phyloP scores from a whole-genome alignment of 768 basidiomycete genomes.

The Xerocomus brunneocitrinus region DNA sequence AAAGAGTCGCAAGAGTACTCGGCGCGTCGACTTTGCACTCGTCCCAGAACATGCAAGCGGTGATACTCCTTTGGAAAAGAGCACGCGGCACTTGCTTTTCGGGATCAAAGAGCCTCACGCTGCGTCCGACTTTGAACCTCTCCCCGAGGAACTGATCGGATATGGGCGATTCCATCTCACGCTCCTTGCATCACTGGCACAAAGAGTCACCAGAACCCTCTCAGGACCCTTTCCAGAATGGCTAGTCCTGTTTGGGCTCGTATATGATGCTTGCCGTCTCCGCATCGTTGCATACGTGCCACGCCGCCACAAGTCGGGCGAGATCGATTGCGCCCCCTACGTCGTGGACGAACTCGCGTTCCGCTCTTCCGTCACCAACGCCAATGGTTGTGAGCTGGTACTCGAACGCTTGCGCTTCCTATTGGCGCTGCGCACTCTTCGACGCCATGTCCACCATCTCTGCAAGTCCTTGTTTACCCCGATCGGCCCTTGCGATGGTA shows the following conservation, averaged over 20 bases:
- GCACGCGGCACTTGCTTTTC: conserved; percentile 13
- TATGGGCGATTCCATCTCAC: conserved; percentile 10
- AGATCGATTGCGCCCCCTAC: conserved; percentile 9
- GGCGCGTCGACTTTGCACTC: conserved; percentile 14
- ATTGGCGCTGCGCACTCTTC: conserved; percentile 15
- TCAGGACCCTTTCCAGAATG: conserved; percentile 20
- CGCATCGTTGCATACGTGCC: conserved; percentile 22
- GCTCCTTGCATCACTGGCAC: conserved; percentile 9
- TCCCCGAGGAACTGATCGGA: conserved; percentile 13
- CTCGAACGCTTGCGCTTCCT: conserved; percentile 19
- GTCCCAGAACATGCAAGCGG: not conserved
- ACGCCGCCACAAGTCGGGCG: conserved; percentile 1
- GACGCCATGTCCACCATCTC: conserved; percentile 16
- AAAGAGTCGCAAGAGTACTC: not conserved
- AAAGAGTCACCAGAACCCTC: not conserved
- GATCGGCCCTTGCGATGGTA: not conserved
- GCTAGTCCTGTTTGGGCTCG: conserved; percentile 23
- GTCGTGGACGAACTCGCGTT: conserved; percentile 23
- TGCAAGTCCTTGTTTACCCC: conserved; percentile 13
- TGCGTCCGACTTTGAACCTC: not conserved
- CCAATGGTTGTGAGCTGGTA: conserved; percentile 5
- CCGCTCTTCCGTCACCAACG: not conserved
- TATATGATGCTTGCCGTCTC: conserved; percentile 15
- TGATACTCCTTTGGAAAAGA: not conserved
- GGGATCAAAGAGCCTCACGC: conserved; percentile 7